These are phyloP conservation scores for Neurospora crassa DNA, from an alignment of 2,329 filamentous ascomycete genomes.

Conservation along the genomic window DNA sequence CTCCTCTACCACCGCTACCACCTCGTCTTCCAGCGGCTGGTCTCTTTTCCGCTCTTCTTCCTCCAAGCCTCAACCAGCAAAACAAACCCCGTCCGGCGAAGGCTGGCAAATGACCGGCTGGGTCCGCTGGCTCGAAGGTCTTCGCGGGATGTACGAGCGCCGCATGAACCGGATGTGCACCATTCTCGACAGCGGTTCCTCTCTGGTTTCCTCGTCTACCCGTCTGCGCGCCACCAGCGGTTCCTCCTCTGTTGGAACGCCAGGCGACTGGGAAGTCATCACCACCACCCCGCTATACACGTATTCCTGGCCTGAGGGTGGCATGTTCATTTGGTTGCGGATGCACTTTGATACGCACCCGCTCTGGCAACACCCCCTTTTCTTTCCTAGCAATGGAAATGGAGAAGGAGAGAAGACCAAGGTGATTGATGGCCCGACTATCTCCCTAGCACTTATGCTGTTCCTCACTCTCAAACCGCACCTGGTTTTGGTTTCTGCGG, in stretches of 20 bases:
- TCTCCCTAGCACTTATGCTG: constrained; percentile 61
- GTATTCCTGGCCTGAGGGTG: constrained; percentile 72
- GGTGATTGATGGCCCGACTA: constrained; percentile 41
- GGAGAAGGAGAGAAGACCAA: background rate
- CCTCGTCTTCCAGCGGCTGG: constrained; percentile 8
- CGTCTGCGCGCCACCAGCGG: constrained; percentile 24
- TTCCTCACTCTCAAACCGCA: constrained; percentile 61
- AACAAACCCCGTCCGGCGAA: constrained; percentile 30
- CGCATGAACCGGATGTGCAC: constrained; percentile 75
- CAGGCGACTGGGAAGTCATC: constrained; percentile 60
- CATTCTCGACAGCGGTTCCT: constrained; percentile 59
- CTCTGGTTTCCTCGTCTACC: constrained; percentile 44
- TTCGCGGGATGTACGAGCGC: constrained; percentile 74
- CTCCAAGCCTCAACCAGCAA: constrained; percentile 36
- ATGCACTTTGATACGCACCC: constrained; percentile 66
- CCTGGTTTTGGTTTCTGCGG: constrained; percentile 61
- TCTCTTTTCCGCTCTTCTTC: constrained; percentile 15
- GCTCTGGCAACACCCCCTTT: constrained; percentile 37
- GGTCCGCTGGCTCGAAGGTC: constrained; percentile 82
- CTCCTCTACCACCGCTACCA: background rate
- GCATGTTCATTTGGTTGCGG: constrained; percentile 86
- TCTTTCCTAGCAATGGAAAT: background rate
- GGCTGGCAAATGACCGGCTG: constrained; percentile 76
- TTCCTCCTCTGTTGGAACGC: constrained; percentile 24
- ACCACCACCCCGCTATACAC: constrained; percentile 65